phyloP scores from a whole-genome alignment of 441 rosid species.

The Macaranga tanarius region DNA sequence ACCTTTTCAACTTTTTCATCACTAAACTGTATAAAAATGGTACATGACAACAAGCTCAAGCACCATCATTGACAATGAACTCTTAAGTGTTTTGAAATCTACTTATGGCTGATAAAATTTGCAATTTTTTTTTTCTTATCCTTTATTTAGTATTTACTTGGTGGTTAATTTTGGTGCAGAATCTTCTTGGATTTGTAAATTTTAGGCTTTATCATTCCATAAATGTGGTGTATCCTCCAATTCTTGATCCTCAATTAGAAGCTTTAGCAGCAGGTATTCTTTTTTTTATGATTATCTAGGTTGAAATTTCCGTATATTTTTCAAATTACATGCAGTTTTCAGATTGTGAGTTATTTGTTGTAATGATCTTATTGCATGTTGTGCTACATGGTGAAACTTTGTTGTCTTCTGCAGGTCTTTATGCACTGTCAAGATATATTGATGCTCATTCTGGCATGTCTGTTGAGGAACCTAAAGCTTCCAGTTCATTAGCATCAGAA shows the following conservation, averaged over 20 bases:
- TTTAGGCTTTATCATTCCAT: constrained; percentile 78
- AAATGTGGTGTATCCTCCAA: constrained; percentile 81
- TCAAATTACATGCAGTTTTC: constrained; percentile 2
- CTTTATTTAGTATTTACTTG: constrained; percentile 7
- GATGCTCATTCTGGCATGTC: constrained; percentile 52
- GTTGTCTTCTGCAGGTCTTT: constrained; percentile 58
- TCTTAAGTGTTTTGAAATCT: neutral
- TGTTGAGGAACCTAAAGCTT: constrained; percentile 38
- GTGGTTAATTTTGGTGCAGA: constrained; percentile 50
- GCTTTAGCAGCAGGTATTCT: constrained; percentile 86
- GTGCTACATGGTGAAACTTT: neutral
- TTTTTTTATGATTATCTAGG: constrained; percentile 6
- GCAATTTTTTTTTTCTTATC: neutral
- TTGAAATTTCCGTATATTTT: constrained; percentile 4
- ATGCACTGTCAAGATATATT: constrained; percentile 77
- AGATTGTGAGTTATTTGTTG: constrained; percentile 1
- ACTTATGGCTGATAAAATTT: neutral
- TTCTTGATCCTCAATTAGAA: constrained; percentile 82
- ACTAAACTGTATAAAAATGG: too few relatives aligned
- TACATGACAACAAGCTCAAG: neutral
- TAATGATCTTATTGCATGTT: neutral
- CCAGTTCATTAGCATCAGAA: constrained; percentile 41
- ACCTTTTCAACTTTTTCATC: neutral
- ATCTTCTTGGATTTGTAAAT: constrained; percentile 77
- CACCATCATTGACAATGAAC: too few relatives aligned